phyloP scores from a whole-genome alignment of 148 eudicot genomes.

The Silene latifolia region DNA sequence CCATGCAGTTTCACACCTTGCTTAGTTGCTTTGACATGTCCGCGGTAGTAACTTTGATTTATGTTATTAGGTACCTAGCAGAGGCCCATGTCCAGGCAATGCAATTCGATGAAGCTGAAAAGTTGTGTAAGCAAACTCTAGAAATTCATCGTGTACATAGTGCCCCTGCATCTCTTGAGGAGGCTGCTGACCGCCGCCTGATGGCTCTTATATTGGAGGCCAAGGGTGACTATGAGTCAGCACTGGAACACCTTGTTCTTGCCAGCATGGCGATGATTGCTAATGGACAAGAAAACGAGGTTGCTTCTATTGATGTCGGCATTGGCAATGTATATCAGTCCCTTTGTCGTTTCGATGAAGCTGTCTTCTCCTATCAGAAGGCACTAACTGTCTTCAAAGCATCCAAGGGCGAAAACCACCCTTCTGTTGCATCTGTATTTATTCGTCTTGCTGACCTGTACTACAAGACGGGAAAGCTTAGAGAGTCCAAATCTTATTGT shows the following conservation, averaged over 20 bases:
- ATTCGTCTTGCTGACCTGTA: conserved; percentile 86
- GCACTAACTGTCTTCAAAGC: conserved; percentile 95
- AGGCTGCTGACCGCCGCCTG: conserved; percentile 95
- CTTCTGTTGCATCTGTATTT: conserved; percentile 88
- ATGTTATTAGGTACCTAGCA: conserved; percentile 64
- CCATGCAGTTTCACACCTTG: not conserved
- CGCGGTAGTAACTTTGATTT: not conserved
- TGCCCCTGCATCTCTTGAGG: conserved; percentile 91
- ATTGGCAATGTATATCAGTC: conserved; percentile 86
- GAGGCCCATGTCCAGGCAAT: conserved; percentile 98
- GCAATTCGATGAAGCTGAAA: conserved; percentile 97
- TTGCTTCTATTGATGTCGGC: conserved; percentile 88
- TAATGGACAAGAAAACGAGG: conserved; percentile 93
- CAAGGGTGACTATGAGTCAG: conserved; percentile 82
- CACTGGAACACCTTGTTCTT: conserved; percentile 93
- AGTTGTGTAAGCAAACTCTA: conserved; percentile 71
- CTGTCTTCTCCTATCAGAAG: conserved; percentile 91
- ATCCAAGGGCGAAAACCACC: conserved; percentile 95
- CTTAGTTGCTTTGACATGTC: not conserved
- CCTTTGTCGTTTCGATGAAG: conserved; percentile 78
- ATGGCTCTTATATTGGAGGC: conserved; percentile 99
- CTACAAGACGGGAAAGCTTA: conserved; percentile 86
- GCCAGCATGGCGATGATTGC: conserved; percentile 99
- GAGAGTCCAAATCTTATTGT: conserved; percentile 93
- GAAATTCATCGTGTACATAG: conserved; percentile 92